phyloP scores from a whole-genome alignment of 1,284 basidiomycete genomes.

The Xerocomus nothofagi region DNA sequence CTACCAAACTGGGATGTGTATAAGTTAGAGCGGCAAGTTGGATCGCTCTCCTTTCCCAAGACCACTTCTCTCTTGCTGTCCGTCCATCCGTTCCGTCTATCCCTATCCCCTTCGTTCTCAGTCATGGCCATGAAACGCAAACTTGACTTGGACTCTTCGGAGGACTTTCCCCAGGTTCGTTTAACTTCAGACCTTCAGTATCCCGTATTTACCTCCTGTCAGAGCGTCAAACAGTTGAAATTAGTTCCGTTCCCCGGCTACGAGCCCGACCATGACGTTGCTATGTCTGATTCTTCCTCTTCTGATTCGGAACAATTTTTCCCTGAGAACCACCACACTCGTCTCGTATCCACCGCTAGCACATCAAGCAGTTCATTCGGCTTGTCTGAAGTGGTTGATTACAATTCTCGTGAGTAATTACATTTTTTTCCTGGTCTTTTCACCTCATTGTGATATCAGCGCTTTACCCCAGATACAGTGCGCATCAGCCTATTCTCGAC shows the following conservation, averaged over 20 bases:
- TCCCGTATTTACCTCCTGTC: slow-evolving; percentile 20
- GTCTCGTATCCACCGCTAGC: slow-evolving; percentile 65
- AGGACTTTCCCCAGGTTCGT: slow-evolving; percentile 48
- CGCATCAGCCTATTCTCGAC: slow-evolving; percentile 56
- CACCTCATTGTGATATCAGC: slow-evolving; percentile 35
- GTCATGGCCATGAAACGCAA: slow-evolving; percentile 73
- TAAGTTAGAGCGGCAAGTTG: slow-evolving; percentile 34
- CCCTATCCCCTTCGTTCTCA: slow-evolving; percentile 27
- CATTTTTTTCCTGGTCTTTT: not conserved
- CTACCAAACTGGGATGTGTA: slow-evolving; percentile 27
- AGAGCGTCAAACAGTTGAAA: slow-evolving; percentile 69
- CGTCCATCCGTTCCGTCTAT: slow-evolving; percentile 13
- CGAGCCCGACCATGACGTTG: slow-evolving; percentile 59
- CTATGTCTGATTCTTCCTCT: slow-evolving; percentile 59
- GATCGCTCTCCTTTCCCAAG: slow-evolving; percentile 27
- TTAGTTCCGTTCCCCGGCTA: slow-evolving; percentile 69
- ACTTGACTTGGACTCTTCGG: slow-evolving; percentile 58
- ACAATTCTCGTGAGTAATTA: slow-evolving; percentile 37
- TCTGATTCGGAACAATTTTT: slow-evolving; percentile 56
- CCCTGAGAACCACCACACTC: slow-evolving; percentile 56
- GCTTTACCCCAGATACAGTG: slow-evolving; percentile 61
- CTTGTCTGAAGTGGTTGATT: slow-evolving; percentile 40
- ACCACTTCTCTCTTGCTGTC: slow-evolving; percentile 17
- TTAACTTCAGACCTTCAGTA: slow-evolving; percentile 1
- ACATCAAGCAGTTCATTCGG: slow-evolving; percentile 48